Conservation (phyloP, 495 filamentous ascomycete genomes). For the Neurospora sp. region DNA sequence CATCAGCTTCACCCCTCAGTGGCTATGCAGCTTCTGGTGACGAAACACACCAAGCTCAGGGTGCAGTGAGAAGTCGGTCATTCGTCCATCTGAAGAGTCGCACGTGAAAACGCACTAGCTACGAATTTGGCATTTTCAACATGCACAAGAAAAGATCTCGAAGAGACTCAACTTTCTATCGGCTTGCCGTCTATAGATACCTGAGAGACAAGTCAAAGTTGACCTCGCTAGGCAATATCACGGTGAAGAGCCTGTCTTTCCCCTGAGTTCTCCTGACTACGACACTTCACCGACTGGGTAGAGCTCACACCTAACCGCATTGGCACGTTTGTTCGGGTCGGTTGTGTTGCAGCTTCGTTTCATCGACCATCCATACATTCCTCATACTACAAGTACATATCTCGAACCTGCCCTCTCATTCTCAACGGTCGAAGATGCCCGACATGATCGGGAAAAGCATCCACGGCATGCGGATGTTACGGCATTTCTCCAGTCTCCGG, state of each 20-base stretch:
- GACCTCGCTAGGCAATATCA: not conserved
- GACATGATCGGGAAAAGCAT: not conserved
- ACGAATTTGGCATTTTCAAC: not conserved
- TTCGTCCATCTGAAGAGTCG: not conserved
- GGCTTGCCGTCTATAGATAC: not conserved
- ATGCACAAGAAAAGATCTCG: not conserved
- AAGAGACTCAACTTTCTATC: not conserved
- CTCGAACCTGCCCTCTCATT: not conserved
- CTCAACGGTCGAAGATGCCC: not conserved
- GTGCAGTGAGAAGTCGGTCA: not conserved
- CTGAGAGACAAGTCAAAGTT: not conserved
- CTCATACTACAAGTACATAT: not conserved
- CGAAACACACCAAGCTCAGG: not conserved
- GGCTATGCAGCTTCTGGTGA: not conserved
- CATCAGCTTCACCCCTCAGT: not conserved
- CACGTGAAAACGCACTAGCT: not conserved
- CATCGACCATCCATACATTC: conserved; percentile 10
- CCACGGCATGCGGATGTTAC: not conserved
- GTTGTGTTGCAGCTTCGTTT: conserved; percentile 22
- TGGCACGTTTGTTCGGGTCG: not conserved
- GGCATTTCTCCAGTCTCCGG: not conserved
- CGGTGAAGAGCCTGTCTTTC: not conserved
- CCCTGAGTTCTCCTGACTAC: not conserved
- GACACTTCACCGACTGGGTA: not conserved
- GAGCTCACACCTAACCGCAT: not conserved